Evolutionary conservation across 1,284 basidiomycete genomes (phyloP).

Genomic region (Cryptococcus sp.): DNA sequence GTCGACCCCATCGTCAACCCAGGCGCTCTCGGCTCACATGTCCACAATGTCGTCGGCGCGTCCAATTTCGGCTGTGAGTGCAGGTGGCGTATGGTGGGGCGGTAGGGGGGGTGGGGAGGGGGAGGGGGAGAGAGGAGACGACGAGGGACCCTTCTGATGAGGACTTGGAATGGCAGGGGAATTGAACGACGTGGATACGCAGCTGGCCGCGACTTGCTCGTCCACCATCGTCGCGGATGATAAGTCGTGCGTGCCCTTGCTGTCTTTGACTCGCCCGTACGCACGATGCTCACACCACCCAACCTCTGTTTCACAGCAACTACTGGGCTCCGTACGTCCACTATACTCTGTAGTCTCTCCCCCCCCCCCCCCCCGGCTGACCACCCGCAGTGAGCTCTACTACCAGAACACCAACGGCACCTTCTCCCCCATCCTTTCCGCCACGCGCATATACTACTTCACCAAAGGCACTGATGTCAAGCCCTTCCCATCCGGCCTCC

Average conservation of each 20-base stretch:
- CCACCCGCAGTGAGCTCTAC: constrained; percentile 20
- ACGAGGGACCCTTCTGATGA: not conserved
- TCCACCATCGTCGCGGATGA: constrained; percentile 33
- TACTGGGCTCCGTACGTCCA: constrained; percentile 40
- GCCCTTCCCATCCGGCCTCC: constrained; percentile 44
- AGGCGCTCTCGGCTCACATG: constrained; percentile 39
- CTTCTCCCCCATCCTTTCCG: constrained; percentile 28
- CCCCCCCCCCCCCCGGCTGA: not conserved
- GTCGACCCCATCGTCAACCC: constrained; percentile 51
- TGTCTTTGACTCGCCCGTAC: too few relatives aligned
- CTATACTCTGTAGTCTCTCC: too few relatives aligned
- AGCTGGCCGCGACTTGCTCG: constrained; percentile 32
- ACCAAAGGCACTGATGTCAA: constrained; percentile 29
- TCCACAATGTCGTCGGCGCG: constrained; percentile 46
- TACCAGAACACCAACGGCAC: constrained; percentile 31
- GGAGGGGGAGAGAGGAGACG: not conserved
- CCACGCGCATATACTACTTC: constrained; percentile 45
- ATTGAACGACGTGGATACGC: constrained; percentile 24
- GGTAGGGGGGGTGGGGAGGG: not conserved
- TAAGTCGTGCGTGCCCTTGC: constrained; percentile 17
- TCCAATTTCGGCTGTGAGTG: constrained; percentile 37
- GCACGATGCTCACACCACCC: too few relatives aligned
- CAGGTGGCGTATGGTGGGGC: not conserved
- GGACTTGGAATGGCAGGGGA: constrained; percentile 11
- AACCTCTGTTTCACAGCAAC: constrained; percentile 15